Conservation (phyloP, 805 yeast species). For the Monosporozyma siamensis region DNA sequence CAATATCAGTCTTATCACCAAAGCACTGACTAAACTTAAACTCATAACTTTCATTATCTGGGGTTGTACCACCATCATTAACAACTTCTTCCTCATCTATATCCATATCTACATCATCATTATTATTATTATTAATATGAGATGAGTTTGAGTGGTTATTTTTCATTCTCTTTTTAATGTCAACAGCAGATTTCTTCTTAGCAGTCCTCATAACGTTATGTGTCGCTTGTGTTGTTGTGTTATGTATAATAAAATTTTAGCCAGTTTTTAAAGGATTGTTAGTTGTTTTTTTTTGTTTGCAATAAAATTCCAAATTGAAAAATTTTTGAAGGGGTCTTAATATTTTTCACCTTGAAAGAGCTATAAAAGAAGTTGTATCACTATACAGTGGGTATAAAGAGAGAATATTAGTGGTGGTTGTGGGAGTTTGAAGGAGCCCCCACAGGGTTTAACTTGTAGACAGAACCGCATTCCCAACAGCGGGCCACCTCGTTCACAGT, state of each 20-base stretch:
- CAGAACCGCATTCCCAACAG: constrained; percentile 99
- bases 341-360: neutral
- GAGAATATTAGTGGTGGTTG: no score
- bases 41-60: constrained; percentile 16
- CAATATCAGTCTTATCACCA: constrained; percentile 97
- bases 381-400: neutral
- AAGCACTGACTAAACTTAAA: constrained; percentile 89
- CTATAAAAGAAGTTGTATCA: no score
- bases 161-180: neutral
- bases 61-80: constrained; percentile 13
- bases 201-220: neutral
- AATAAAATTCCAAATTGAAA: no score
- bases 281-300: no score
- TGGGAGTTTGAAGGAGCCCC: no score
- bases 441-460: constrained; percentile 77
- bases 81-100: constrained; percentile 12
- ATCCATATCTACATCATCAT: neutral
- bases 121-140: neutral
- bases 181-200: neutral
- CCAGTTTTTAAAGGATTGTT: no score
- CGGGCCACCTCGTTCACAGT: constrained; percentile 75
- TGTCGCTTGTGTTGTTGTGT: no score
- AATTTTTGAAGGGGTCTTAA: constrained; percentile 1
- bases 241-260: no score
- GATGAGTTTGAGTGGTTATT: neutral